Conservation (phyloP, 306 rosid species). For the Quillaja saponaria region DNA sequence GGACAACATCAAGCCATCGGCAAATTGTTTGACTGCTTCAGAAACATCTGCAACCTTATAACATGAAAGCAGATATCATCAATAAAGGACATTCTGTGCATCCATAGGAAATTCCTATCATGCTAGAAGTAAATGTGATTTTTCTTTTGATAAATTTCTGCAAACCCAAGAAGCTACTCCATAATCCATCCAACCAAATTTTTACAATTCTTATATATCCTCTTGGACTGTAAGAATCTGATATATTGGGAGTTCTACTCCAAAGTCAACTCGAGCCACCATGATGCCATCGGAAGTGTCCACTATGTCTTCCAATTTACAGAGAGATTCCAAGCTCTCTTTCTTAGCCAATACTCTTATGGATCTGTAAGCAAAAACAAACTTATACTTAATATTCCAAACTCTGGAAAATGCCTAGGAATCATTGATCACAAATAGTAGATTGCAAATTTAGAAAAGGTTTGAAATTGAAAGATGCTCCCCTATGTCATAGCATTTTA, state of each 20-base stretch:
- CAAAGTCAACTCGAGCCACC: slow-evolving; percentile 92
- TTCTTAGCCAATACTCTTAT: slow-evolving; percentile 76
- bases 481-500: slow-evolving; percentile 7
- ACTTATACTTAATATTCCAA: slow-evolving; percentile 7
- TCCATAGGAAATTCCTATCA: not conserved
- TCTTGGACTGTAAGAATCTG: slow-evolving; percentile 82
- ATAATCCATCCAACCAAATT: slow-evolving; percentile 4
- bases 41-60: slow-evolving; percentile 90
- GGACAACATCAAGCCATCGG: slow-evolving; percentile 86
- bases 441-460: not conserved
- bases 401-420: not conserved
- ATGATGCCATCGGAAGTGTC: slow-evolving; percentile 87
- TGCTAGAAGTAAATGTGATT: not conserved
- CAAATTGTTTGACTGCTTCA: slow-evolving; percentile 80
- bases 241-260: slow-evolving; percentile 89
- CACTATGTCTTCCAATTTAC: slow-evolving; percentile 67
- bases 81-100: not conserved
- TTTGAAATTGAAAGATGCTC: no score
- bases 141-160: not conserved
- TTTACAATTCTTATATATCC: no score
- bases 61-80: slow-evolving; percentile 28
- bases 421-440: not conserved
- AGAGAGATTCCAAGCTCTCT: slow-evolving; percentile 83
- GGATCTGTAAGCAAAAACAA: slow-evolving; percentile 47
- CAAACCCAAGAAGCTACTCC: not conserved